phyloP scores from a whole-genome alignment of 2,329 filamentous ascomycete species.

The Plectosphaerella plurivora region DNA sequence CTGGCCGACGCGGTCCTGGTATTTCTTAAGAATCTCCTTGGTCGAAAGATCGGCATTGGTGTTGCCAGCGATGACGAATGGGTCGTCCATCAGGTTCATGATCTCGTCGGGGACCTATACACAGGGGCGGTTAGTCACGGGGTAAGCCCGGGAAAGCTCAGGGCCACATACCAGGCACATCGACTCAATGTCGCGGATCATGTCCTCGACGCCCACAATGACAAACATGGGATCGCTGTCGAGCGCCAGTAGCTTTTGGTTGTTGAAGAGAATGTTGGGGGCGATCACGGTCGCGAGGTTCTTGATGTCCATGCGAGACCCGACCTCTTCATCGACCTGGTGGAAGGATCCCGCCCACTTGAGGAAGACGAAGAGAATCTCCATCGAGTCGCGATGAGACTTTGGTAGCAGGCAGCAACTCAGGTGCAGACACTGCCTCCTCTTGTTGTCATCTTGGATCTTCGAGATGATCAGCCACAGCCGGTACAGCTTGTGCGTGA shows the following conservation, averaged over 20 bases:
- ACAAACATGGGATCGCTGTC: slow-evolving; percentile 89
- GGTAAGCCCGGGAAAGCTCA: not conserved
- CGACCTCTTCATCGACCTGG: slow-evolving; percentile 92
- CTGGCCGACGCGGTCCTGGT: slow-evolving; percentile 68
- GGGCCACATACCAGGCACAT: slow-evolving; percentile 87
- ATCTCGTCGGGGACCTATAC: slow-evolving; percentile 86
- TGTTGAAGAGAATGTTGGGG: slow-evolving; percentile 84
- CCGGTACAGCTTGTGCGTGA: slow-evolving; percentile 91
- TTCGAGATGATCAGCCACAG: slow-evolving; percentile 89
- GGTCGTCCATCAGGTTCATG: slow-evolving; percentile 79
- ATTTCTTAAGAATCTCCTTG: slow-evolving; percentile 93
- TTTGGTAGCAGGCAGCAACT: slow-evolving; percentile 92
- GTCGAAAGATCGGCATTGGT: slow-evolving; percentile 84
- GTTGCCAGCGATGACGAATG: slow-evolving; percentile 62
- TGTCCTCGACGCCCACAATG: slow-evolving; percentile 84
- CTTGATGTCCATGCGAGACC: slow-evolving; percentile 98
- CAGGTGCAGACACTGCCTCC: slow-evolving; percentile 81
- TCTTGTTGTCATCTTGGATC: slow-evolving; percentile 75
- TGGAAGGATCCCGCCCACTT: slow-evolving; percentile 98
- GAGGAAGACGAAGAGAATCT: slow-evolving; percentile 92
- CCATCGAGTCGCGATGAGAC: slow-evolving; percentile 85
- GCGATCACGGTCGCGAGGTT: slow-evolving; percentile 97
- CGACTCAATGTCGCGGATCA: slow-evolving; percentile 90
- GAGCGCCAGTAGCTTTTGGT: slow-evolving; percentile 59
- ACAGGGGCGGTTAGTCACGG: slow-evolving; percentile 10